Base-by-base conservation (phyloP, 2,329 filamentous ascomycete genomes). In the Chaetomium olivaceum region DNA sequence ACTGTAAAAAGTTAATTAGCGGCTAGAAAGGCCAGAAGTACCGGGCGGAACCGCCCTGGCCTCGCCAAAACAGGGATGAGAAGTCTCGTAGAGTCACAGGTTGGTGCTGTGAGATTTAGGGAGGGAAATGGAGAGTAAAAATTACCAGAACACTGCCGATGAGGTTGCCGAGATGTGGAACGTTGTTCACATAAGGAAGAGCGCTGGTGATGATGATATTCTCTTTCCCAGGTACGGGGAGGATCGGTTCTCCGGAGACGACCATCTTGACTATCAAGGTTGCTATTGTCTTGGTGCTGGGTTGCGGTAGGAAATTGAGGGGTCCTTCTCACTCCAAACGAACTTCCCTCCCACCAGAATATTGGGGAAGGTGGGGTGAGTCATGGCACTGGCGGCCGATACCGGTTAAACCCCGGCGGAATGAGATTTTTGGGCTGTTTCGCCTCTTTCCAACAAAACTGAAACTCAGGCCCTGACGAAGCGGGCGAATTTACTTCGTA, bases 171-270 rank as follows among this genome's bases (percentile, higher is more conserved):
- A 97, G 81, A 80, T 97, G 93, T 58, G 93, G 90, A 33, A 91
- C 87, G 73, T 89, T 87, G 77, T 89, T 88, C 71, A 92, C 90
- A 73, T 97, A 97, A 51, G 93, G 93, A 57, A 97, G 79, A n/a
- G 93, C 93, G 72, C 90, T 94, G 52, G 94, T 97, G 73, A 98
- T 89, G 68, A 98, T 86, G 72, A 96, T 87, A 78, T 97, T 98
- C 73, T 89, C 86, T 83, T 96, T 89, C 71, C 90, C 91, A 76
- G 87, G 80, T 73, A 87, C 79, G 70, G 90, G 90, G 70, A 91
- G 77, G 68, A 90, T 86, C 68, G 80, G 80, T 56, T 72, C 69
- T 46, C 54, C n/a, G 71, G 71, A 16, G 25, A 62, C 61, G 54
- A 56, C 67, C 69, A 70, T 70, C 23, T 48, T 68, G 57, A 51